Evolutionary conservation across 2,329 filamentous ascomycete genomes (phyloP).

Genomic region (Trichoderma afroharzianum): DNA sequence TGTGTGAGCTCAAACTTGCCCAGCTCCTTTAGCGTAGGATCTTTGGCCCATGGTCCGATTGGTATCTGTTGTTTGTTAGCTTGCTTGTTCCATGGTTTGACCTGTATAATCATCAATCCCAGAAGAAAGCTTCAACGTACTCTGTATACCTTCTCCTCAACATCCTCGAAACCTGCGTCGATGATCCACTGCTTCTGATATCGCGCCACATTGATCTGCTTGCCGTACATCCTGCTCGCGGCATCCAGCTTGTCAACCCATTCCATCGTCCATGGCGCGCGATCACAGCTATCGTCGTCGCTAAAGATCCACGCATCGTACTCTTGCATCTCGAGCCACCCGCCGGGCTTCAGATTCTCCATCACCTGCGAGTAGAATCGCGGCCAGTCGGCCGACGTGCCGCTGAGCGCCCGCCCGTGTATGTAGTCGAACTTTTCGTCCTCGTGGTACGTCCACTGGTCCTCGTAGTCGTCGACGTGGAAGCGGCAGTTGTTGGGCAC

Average conservation of each 20-base stretch:
- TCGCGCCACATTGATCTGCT: slow-evolving; percentile 37
- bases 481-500: slow-evolving; percentile 62
- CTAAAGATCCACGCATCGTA: slow-evolving; percentile 38
- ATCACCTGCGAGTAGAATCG: slow-evolving; percentile 30
- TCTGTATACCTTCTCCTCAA: slow-evolving; percentile 29
- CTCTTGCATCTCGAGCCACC: slow-evolving; percentile 39
- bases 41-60: slow-evolving; percentile 38
- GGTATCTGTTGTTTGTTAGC: slow-evolving; percentile 30
- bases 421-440: slow-evolving; percentile 39
- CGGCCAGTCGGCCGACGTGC: slow-evolving; percentile 32
- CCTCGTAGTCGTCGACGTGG: slow-evolving; percentile 61
- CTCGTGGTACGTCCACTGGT: slow-evolving; percentile 38
- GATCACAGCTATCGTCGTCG: slow-evolving; percentile 36
- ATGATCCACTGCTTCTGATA: slow-evolving; percentile 37
- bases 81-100: not conserved
- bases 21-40: slow-evolving; percentile 35
- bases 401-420: slow-evolving; percentile 32
- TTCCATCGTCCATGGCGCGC: slow-evolving; percentile 37
- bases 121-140: slow-evolving; percentile 19
- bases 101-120: not conserved
- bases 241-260: slow-evolving; percentile 37
- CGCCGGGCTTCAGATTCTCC: slow-evolving; percentile 33
- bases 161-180: slow-evolving; percentile 37
- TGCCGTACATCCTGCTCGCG: slow-evolving; percentile 36
- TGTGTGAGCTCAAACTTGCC: slow-evolving; percentile 36